A percentile compares a stretch with the other conserved stretches of the same genome.
These are phyloP conservation scores for Cyberlindnera euphorbiae DNA, from an alignment of 805 yeast species.

Conservation along the genomic window DNA sequence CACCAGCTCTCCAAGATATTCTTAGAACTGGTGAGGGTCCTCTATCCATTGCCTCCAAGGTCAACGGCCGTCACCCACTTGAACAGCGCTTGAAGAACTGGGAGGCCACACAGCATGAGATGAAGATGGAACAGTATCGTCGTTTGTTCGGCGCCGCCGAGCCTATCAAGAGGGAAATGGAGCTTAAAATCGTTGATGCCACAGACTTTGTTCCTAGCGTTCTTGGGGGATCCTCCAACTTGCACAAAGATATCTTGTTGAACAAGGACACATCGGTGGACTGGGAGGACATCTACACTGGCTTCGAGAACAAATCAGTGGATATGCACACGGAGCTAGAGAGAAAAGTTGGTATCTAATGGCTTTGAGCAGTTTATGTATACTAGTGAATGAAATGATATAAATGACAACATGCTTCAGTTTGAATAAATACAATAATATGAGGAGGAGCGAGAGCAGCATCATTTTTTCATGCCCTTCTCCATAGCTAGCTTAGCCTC, in stretches of 20 bases:
- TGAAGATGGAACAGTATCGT: conserved; percentile 72
- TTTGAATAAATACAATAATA: too few species aligned
- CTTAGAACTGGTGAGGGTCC: conserved; percentile 64
- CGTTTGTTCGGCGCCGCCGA: conserved; percentile 89
- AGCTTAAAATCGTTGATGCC: conserved; percentile 62
- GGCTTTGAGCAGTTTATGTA: too few species aligned
- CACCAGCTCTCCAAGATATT: conserved; percentile 67
- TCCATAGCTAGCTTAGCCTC: too few species aligned
- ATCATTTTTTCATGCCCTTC: too few species aligned
- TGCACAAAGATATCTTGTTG: conserved; percentile 74
- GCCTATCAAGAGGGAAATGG: conserved; percentile 91
- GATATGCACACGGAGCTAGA: conserved; percentile 78
- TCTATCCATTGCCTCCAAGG: conserved; percentile 44
- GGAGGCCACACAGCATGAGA: conserved; percentile 70
- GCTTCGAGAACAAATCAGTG: conserved; percentile 32
- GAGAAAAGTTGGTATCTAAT: conserved; percentile 36
- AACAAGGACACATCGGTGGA: conserved; percentile 76
- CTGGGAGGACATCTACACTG: conserved; percentile 89
- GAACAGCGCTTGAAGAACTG: conserved; percentile 72
- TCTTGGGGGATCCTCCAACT: conserved; percentile 51
- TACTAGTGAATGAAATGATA: neutral
- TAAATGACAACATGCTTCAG: too few species aligned
- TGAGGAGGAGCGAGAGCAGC: too few species aligned
- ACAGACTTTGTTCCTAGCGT: conserved; percentile 65
- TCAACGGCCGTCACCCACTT: conserved; percentile 81